Conservation (phyloP, 768 basidiomycete genomes). For the Lactifluus subvellereus region DNA sequence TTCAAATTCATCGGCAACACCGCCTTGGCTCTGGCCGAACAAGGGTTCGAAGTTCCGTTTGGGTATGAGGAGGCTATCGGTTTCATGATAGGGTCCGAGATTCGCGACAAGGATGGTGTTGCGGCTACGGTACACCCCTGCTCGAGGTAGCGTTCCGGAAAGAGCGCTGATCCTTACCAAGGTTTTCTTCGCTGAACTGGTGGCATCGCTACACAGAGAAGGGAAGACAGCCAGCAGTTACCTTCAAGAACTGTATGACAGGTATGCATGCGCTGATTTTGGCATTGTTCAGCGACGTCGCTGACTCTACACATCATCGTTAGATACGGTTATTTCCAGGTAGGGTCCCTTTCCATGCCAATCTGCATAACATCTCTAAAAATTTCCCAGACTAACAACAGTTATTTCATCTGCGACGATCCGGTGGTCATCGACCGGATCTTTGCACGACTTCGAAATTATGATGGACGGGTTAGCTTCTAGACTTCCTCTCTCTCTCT, state of each 20-base stretch:
- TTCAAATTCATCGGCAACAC: slow-evolving; percentile 92
- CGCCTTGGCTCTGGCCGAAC: slow-evolving; percentile 53
- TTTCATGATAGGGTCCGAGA: slow-evolving; percentile 75
- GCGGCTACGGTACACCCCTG: slow-evolving; percentile 55
- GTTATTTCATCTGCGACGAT: slow-evolving; percentile 74
- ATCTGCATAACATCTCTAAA: background rate
- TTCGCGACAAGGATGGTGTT: slow-evolving; percentile 87
- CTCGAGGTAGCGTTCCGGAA: background rate
- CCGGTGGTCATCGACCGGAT: slow-evolving; percentile 60
- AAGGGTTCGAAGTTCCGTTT: slow-evolving; percentile 65
- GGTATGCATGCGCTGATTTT: slow-evolving; percentile 35
- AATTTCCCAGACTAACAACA: slow-evolving; percentile 59
- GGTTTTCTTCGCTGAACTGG: slow-evolving; percentile 69
- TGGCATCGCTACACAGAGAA: slow-evolving; percentile 41
- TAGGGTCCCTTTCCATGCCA: slow-evolving; percentile 25
- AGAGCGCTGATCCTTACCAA: slow-evolving; percentile 28
- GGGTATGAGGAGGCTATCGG: slow-evolving; percentile 93
- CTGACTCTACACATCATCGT: background rate
- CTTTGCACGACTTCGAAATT: slow-evolving; percentile 60
- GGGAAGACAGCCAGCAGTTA: slow-evolving; percentile 52
- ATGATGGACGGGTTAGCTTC: slow-evolving; percentile 36
- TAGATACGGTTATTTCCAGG: slow-evolving; percentile 79
- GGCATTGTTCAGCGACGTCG: slow-evolving; percentile 1
- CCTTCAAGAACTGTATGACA: slow-evolving; percentile 57
- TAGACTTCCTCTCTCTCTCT: background rate